Conservation (phyloP, 352 stramenopile genomes). For the Pythium phragmiticola region DNA sequence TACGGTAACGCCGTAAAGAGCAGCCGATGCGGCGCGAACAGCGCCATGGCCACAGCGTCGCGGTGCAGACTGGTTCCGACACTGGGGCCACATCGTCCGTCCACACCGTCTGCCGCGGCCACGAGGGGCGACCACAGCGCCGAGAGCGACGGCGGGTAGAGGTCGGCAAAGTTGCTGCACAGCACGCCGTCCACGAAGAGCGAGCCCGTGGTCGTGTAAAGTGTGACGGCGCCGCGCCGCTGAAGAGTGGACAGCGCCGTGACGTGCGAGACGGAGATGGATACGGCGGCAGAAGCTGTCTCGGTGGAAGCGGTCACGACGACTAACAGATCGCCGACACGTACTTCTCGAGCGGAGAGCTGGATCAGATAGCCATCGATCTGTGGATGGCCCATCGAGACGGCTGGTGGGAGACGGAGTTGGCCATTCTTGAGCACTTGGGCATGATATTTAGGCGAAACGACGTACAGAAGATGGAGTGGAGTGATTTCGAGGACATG, state of each 20-base stretch:
- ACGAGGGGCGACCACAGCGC: background rate
- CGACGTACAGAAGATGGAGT: slow-evolving; percentile 24
- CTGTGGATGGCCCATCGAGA: background rate
- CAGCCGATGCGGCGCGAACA: slow-evolving; percentile 53
- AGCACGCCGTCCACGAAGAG: slow-evolving; percentile 65
- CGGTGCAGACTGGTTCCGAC: background rate
- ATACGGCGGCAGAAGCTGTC: background rate
- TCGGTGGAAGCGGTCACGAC: slow-evolving; percentile 15
- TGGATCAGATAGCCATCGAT: slow-evolving; percentile 31
- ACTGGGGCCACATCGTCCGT: slow-evolving; percentile 26
- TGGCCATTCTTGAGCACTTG: background rate
- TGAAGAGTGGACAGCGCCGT: slow-evolving; percentile 27
- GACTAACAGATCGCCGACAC: slow-evolving; percentile 48
- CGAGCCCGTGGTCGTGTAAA: slow-evolving; percentile 70
- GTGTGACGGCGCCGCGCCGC: slow-evolving; percentile 39
- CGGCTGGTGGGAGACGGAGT: slow-evolving; percentile 5
- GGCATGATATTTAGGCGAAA: slow-evolving; percentile 10
- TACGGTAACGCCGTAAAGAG: slow-evolving; percentile 53
- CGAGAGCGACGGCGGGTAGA: slow-evolving; percentile 36
- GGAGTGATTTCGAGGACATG: slow-evolving; percentile 20
- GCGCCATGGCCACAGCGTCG: slow-evolving; percentile 41
- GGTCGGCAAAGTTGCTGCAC: slow-evolving; percentile 80
- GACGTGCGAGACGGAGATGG: slow-evolving; percentile 26
- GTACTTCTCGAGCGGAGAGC: slow-evolving; percentile 49
- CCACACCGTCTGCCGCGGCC: background rate